Conservation (phyloP, 257 asterid genomes). For the Rauvolfia tetraphylla region DNA sequence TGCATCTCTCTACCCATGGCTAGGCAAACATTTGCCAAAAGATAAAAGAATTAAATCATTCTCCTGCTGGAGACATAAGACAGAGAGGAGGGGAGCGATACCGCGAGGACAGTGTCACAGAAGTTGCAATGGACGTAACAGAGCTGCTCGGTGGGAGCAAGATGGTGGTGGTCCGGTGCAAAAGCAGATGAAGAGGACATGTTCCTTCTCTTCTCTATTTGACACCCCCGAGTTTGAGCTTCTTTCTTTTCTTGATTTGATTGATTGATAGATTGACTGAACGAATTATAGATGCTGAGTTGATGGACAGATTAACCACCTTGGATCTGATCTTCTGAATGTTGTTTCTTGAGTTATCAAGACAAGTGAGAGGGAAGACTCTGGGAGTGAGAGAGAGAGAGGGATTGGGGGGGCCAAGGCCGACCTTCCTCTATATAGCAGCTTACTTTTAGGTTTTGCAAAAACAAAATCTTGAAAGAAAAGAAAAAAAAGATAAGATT, state of each 20-base stretch:
- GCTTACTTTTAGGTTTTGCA: neutral
- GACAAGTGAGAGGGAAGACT: constrained; percentile 14
- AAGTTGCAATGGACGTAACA: constrained; percentile 91
- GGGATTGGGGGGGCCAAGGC: constrained; percentile 12
- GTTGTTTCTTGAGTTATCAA: constrained; percentile 24
- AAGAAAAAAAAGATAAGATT: neutral
- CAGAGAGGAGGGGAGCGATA: too few relatives aligned
- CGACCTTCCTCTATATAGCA: constrained; percentile 6
- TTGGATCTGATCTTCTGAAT: constrained; percentile 53
- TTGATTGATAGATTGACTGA: constrained; percentile 82
- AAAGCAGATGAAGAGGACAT: constrained; percentile 91
- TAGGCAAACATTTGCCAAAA: too few relatives aligned
- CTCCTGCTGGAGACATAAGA: neutral
- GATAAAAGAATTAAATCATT: neutral
- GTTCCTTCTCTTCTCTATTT: neutral
- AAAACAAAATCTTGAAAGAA: neutral
- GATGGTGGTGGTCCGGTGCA: constrained; percentile 68
- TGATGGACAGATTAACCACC: constrained; percentile 51
- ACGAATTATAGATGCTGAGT: constrained; percentile 32
- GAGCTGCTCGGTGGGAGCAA: constrained; percentile 74
- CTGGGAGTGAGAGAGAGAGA: neutral
- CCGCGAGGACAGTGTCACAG: constrained; percentile 96
- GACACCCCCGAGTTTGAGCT: constrained; percentile 4
- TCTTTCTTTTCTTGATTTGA: constrained; percentile 53
- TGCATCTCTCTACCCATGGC: neutral